Conservation (phyloP, 441 rosid species). For the Viola pubescens region DNA sequence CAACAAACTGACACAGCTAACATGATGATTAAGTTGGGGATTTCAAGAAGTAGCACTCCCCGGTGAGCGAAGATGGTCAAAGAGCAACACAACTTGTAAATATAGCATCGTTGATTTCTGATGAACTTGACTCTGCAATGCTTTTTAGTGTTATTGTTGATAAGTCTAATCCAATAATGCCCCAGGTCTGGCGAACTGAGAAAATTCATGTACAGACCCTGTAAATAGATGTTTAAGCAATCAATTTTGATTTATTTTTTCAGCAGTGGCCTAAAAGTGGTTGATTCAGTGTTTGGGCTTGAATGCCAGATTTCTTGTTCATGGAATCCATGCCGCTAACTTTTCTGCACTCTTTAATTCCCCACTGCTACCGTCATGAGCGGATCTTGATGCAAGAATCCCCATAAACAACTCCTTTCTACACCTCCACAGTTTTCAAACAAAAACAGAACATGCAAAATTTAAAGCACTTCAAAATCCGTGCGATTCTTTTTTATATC, state of each 20-base stretch:
- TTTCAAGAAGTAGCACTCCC: conserved; percentile 10
- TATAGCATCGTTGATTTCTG: conserved; percentile 11
- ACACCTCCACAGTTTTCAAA: not conserved
- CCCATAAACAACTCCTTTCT: not conserved
- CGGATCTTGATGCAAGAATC: conserved; percentile 20
- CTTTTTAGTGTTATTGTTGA: conserved; percentile 10
- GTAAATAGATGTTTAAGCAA: conserved; percentile 29
- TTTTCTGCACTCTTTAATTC: not conserved
- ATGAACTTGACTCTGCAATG: conserved; percentile 8
- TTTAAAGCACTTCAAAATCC: conserved; percentile 16
- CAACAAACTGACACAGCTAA: conserved; percentile 28
- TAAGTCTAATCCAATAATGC: conserved; percentile 23
- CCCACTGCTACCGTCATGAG: conserved; percentile 7
- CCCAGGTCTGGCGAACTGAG: conserved; percentile 9
- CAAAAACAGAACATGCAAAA: not conserved
- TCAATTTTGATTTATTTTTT: conserved; percentile 4
- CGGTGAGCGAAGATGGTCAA: not conserved
- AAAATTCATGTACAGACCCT: conserved; percentile 32
- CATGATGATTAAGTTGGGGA: conserved; percentile 28
- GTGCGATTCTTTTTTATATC: not conserved
- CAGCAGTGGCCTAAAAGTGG: conserved; percentile 12
- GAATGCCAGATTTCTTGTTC: not conserved
- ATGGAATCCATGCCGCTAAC: too few relatives aligned
- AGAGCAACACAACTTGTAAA: conserved; percentile 7
- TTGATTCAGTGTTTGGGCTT: not conserved